phyloP scores from a whole-genome alignment of 1,139 yeast species.

The Pichia sp. region DNA sequence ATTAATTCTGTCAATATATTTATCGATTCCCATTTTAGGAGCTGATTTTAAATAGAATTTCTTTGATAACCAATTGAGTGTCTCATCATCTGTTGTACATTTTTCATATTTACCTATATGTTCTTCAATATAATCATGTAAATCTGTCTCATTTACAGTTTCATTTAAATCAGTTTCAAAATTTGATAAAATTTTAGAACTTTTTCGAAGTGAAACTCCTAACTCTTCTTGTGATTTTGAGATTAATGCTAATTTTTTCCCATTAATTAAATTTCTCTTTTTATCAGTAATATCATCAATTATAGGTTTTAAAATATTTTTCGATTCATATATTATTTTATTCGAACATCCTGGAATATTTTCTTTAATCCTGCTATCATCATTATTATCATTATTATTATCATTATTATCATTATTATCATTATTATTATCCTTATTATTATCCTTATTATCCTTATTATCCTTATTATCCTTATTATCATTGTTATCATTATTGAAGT shows the following conservation, averaged over 20 bases:
- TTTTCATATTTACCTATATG: slow-evolving; percentile 15
- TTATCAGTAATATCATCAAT: not conserved
- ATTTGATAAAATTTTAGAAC: slow-evolving; percentile 24
- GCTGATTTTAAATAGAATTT: slow-evolving; percentile 27
- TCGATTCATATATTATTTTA: not conserved
- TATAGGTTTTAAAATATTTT: not conserved
- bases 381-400: not conserved
- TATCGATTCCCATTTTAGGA: slow-evolving; percentile 24
- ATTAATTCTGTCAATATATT: slow-evolving; percentile 29
- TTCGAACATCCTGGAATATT: too few species aligned
- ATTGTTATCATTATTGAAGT: not conserved
- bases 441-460: not conserved
- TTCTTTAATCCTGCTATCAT: too few species aligned
- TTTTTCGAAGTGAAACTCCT: slow-evolving; percentile 24
- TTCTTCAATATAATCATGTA: slow-evolving; percentile 5
- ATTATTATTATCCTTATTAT: not conserved
- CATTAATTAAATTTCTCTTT: not conserved
- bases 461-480: not conserved
- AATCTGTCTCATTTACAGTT: slow-evolving; percentile 2
- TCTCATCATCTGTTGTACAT: slow-evolving; percentile 9
- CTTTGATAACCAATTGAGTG: slow-evolving; percentile 17
- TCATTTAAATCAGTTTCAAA: slow-evolving; percentile 17
- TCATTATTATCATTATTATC: not conserved
- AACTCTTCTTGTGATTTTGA: slow-evolving; percentile 22
- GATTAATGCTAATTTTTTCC: slow-evolving; percentile 8